Evolutionary conservation across 495 filamentous ascomycete genomes (phyloP), one percentile per base, ranked within the genome.

Genomic region (Neurospora hispaniola): DNA sequence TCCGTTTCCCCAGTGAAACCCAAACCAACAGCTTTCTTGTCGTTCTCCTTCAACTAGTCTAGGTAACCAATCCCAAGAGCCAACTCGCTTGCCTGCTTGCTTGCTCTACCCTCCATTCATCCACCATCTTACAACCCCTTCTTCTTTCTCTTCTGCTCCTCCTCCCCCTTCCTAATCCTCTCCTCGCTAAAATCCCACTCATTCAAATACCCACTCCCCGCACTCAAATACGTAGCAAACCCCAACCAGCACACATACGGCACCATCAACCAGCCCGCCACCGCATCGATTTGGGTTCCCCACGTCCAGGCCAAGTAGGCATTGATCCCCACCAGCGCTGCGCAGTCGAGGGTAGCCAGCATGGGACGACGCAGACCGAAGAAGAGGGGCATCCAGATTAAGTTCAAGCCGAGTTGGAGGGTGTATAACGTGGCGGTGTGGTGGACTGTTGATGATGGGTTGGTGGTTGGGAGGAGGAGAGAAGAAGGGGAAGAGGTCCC

Each of bases 331-430:
- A 89, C 86, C 12, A 98, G 82, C 1, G 90, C 86, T 3, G 91
- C 83, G 69, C 96, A 90, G 82, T 98, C 92, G 5, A 85, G 87
- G 10, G 94, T 87, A 1, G 94, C 94, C 78, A 89, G 87, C 72
- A 89, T 86, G 4, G 93, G 92, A 35, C 88, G 86, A 46, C 88
- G 86, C 42, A 91, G 75, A 1, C 87, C 86, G 78, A 97, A 97
- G 86, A 98, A 98, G 10, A 97, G 87, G 2, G 95, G 95, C 93
- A 96, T 97, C 93, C 93, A 98, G 69, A 91, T 79, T 23, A 96
- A 82, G 79, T 98, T 97, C 16, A 97, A 81, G 23, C 85, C 90
- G 10, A 98, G 90, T 78, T 97, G 94, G 66, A 90, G 88, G 7
- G 90, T 91, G 84, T 97, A 98, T 18, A 97, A 85, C 0, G 90